Percentiles rank a stretch among this genome's conserved stretches.
Evolutionary conservation across 768 basidiomycete species (phyloP).

Genomic region (Suillus variegatus): DNA sequence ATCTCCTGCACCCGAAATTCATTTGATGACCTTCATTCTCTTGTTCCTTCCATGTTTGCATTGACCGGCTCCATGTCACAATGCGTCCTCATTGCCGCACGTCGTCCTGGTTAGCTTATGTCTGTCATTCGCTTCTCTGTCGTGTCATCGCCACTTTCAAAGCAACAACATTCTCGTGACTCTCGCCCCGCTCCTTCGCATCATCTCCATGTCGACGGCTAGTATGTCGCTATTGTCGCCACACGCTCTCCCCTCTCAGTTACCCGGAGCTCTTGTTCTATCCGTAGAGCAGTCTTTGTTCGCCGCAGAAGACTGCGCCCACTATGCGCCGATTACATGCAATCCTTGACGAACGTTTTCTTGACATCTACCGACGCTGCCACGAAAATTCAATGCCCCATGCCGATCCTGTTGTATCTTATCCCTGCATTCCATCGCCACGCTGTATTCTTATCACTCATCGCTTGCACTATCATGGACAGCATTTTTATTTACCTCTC

Average conservation of each 20-base stretch:
- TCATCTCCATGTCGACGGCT: constrained; percentile 5
- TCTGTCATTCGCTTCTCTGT: background rate
- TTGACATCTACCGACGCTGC: constrained; percentile 17
- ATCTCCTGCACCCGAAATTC: background rate
- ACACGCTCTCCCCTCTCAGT: background rate
- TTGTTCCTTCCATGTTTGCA: background rate
- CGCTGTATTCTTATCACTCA: constrained; percentile 40
- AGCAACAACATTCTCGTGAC: background rate
- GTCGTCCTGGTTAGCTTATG: background rate
- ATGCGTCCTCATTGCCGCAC: background rate
- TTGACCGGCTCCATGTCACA: background rate
- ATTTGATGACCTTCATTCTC: background rate
- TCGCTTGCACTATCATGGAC: constrained; percentile 18
- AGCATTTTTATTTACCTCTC: constrained; percentile 11
- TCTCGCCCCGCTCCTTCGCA: background rate
- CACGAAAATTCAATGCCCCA: constrained; percentile 31
- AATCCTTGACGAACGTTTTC: background rate
- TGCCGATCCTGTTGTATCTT: constrained; percentile 26
- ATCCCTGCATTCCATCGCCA: constrained; percentile 21
- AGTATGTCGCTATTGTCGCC: background rate
- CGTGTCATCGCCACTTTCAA: background rate
- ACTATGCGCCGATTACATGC: constrained; percentile 1
- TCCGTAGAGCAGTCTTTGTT: constrained; percentile 1
- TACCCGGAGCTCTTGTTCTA: background rate
- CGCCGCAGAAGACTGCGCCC: background rate